These are phyloP conservation scores for Phaffia tasmanica DNA, from an alignment of 768 basidiomycete species.

Conservation along the genomic window DNA sequence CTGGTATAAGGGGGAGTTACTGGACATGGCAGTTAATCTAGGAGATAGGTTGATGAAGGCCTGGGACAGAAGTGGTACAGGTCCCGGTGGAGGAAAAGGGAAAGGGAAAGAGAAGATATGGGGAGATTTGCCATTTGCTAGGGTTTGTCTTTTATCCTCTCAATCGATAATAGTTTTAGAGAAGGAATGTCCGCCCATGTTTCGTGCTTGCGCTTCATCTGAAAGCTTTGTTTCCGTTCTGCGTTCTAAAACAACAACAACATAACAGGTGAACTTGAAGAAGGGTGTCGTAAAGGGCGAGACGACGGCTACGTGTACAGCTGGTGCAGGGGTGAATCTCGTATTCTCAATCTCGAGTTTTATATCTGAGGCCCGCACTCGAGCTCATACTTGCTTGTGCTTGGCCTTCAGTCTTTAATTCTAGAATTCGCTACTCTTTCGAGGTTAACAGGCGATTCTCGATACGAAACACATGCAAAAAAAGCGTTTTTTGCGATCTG, in stretches of 20 bases:
- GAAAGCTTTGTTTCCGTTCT: background rate
- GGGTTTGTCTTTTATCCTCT: constrained; percentile 45
- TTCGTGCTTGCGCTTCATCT: background rate
- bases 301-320: constrained; percentile 60
- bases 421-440: constrained; percentile 90
- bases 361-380: background rate
- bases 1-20: constrained; percentile 67
- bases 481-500: constrained; percentile 87
- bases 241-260: background rate
- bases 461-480: constrained; percentile 79
- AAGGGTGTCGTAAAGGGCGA: constrained; percentile 67
- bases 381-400: background rate
- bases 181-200: too few relatives aligned
- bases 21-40: constrained; percentile 72
- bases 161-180: background rate
- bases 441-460: constrained; percentile 75
- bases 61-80: constrained; percentile 41
- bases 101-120: constrained; percentile 47
- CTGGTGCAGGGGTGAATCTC: constrained; percentile 39
- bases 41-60: constrained; percentile 78
- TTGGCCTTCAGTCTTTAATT: constrained; percentile 51
- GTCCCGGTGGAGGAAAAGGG: too few relatives aligned
- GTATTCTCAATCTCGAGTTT: background rate
- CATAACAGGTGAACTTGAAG: constrained; percentile 61
- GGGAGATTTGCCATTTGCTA: constrained; percentile 83